Evolutionary conservation across 768 basidiomycete genomes (phyloP).

Genomic region (Hypsizygus marmoreus): DNA sequence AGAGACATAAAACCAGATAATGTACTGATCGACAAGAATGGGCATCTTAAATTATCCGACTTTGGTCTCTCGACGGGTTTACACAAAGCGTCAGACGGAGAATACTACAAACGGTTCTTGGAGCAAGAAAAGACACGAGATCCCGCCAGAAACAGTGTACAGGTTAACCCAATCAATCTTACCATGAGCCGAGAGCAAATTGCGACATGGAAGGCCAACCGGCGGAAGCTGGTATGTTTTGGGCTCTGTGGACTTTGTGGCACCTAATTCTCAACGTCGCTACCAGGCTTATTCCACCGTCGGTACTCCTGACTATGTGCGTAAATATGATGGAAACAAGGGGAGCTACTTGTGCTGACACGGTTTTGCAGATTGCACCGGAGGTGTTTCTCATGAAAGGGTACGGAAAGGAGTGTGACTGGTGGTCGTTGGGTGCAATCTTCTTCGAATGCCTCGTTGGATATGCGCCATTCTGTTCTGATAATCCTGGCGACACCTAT

Average conservation of each 20-base stretch:
- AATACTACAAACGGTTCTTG: slow-evolving; percentile 89
- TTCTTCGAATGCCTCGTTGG: slow-evolving; percentile 99
- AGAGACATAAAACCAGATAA: slow-evolving; percentile 99
- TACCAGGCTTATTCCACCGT: slow-evolving; percentile 90
- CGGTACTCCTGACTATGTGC: slow-evolving; percentile 59
- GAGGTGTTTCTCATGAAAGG: slow-evolving; percentile 98
- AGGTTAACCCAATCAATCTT: slow-evolving; percentile 95
- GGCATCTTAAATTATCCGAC: slow-evolving; percentile 96
- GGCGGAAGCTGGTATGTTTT: slow-evolving; percentile 80
- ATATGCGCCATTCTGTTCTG: slow-evolving; percentile 97
- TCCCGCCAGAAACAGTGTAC: slow-evolving; percentile 87
- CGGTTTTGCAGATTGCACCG: slow-evolving; percentile 75
- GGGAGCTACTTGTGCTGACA: not conserved
- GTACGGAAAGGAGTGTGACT: slow-evolving; percentile 98
- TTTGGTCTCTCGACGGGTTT: slow-evolving; percentile 98
- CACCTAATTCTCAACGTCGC: slow-evolving; percentile 5
- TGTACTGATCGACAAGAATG: slow-evolving; percentile 95
- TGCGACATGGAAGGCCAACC: slow-evolving; percentile 98
- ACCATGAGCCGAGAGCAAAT: slow-evolving; percentile 98
- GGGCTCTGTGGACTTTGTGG: not conserved
- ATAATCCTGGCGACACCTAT: slow-evolving; percentile 97
- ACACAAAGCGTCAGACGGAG: slow-evolving; percentile 93
- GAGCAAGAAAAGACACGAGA: slow-evolving; percentile 72
- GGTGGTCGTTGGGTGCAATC: slow-evolving; percentile 99
- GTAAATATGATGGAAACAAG: slow-evolving; percentile 35